A percentile compares a stretch with the other conserved stretches of the same genome.
phyloP scores from a whole-genome alignment of 163 green algal species.

The Chlorella variabilis region DNA sequence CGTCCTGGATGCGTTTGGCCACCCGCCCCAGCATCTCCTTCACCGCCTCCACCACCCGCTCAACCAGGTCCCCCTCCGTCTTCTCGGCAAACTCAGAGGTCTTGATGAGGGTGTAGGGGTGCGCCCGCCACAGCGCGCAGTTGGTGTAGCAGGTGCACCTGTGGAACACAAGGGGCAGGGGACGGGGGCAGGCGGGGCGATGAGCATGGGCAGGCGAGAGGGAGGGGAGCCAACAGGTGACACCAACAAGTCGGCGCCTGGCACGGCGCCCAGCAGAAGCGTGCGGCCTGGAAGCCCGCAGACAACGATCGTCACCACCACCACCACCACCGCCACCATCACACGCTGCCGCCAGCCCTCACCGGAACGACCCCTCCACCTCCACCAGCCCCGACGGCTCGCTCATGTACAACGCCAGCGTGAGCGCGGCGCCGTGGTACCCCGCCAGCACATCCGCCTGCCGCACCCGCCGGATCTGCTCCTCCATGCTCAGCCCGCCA shows the following conservation, averaged over 20 bases:
- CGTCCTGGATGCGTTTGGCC: too few species aligned
- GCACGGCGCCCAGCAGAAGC: too few species aligned
- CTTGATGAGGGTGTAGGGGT: background rate
- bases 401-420: slow-evolving; percentile 8
- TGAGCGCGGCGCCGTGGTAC: slow-evolving; percentile 15
- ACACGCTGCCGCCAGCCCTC: background rate
- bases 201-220: background rate
- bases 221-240: too few species aligned
- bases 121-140: background rate
- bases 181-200: background rate
- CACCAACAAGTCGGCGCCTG: too few species aligned
- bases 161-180: too few species aligned
- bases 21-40: background rate
- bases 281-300: too few species aligned
- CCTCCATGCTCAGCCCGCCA: slow-evolving; percentile 9
- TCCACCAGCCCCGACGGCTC: background rate
- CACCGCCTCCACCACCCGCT: background rate
- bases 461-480: slow-evolving; percentile 1
- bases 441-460: slow-evolving; percentile 18
- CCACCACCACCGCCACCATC: background rate
- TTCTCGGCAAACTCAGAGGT: background rate
- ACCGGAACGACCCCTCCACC: background rate
- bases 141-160: slow-evolving; percentile 15
- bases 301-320: background rate
- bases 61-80: background rate